Conservation (phyloP, 73 alveolate species). For the Stentor coeruleus region DNA sequence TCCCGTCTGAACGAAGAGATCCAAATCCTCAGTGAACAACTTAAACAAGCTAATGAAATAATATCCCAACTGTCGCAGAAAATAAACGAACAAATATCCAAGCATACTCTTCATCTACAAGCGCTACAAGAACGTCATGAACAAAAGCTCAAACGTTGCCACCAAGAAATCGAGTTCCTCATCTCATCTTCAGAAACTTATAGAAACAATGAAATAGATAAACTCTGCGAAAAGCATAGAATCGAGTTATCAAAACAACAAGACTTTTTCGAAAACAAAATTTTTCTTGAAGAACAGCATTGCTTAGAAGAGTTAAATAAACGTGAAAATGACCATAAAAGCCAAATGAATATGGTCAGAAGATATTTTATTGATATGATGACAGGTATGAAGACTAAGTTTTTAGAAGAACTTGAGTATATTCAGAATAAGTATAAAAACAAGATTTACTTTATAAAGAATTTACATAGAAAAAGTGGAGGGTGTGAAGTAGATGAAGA, state of each 20-base stretch:
- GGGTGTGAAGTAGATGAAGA: too few species aligned
- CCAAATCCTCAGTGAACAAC: slow-evolving; percentile 15
- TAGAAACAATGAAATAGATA: neutral
- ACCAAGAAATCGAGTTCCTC: neutral
- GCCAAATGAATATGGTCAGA: neutral
- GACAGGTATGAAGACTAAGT: neutral
- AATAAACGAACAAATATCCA: neutral
- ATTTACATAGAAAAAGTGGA: neutral
- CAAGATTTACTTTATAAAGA: neutral
- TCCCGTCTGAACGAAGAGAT: neutral
- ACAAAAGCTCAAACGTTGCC: neutral
- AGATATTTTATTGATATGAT: too few species aligned
- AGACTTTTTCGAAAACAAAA: neutral
- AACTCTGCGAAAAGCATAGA: too few species aligned
- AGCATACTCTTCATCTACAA: neutral
- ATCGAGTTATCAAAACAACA: neutral
- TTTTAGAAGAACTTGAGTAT: neutral
- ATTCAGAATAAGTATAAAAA: too few species aligned
- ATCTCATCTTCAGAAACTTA: neutral
- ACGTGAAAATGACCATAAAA: neutral
- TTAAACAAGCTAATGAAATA: neutral
- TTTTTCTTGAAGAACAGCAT: neutral
- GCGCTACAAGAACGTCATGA: slow-evolving; percentile 5
- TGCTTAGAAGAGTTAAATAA: neutral
- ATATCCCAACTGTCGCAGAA: neutral